Conservation (phyloP, 768 basidiomycete species). For the Agaricus subrufescens region DNA sequence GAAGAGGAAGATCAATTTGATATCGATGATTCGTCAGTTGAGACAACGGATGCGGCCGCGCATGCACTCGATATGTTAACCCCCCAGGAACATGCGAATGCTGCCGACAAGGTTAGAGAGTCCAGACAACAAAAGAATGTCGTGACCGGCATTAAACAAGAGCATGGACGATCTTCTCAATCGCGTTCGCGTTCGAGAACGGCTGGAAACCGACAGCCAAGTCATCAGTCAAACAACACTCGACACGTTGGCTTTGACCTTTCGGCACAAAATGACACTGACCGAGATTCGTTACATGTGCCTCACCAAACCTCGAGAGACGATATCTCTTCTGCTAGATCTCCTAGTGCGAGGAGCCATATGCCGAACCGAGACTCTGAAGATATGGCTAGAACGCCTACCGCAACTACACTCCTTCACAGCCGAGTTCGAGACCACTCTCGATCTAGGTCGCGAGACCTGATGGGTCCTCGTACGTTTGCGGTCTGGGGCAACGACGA, state of each 20-base stretch:
- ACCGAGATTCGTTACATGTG: conserved; percentile 13
- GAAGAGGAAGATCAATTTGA: conserved; percentile 77
- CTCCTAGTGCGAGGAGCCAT: conserved; percentile 43
- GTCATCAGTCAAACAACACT: conserved; percentile 31
- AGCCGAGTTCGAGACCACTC: conserved; percentile 8
- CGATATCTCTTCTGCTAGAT: conserved; percentile 23
- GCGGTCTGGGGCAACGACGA: conserved; percentile 89
- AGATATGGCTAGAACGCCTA: conserved; percentile 7
- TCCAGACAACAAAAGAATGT: conserved; percentile 6
- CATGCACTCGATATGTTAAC: conserved; percentile 16
- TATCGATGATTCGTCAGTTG: conserved; percentile 84
- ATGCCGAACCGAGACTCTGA: conserved; percentile 63
- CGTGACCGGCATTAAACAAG: conserved; percentile 7
- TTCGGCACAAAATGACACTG: conserved; percentile 25
- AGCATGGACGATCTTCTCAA: conserved; percentile 23
- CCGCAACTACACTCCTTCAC: conserved; percentile 1
- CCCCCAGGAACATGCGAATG: conserved; percentile 11
- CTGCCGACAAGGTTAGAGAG: conserved; percentile 14
- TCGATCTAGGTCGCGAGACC: conserved; percentile 47
- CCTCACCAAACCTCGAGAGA: conserved; percentile 30
- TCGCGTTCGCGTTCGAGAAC: conserved; percentile 40
- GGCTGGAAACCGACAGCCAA: conserved; percentile 43
- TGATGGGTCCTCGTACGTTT: conserved; percentile 50
- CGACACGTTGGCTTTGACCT: conserved; percentile 50
- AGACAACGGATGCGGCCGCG: conserved; percentile 21